Conservation (phyloP, 176 grass and related monocot genomes). For the Pontederia paniculata region DNA sequence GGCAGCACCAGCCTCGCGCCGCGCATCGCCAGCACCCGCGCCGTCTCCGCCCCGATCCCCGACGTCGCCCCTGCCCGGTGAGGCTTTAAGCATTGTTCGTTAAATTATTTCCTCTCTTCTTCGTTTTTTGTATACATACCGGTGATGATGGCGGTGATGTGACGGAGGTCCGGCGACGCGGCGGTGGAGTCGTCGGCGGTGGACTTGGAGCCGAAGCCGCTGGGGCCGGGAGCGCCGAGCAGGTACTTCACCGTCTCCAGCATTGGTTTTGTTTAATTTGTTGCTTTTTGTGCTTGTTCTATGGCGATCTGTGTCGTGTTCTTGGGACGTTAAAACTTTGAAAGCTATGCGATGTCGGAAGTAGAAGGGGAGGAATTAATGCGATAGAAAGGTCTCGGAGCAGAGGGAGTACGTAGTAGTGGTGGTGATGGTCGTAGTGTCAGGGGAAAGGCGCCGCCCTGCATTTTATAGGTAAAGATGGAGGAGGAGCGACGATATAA, state of each 20-base stretch:
- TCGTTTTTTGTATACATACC: conserved; percentile 14
- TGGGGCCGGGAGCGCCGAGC: conserved; percentile 39
- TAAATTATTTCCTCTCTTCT: background rate
- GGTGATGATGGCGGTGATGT: conserved; percentile 56
- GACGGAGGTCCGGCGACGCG: conserved; percentile 17
- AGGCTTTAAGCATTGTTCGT: too few species aligned
- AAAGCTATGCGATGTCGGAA: too few species aligned
- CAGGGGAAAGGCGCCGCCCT: too few species aligned
- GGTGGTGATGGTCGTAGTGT: too few species aligned
- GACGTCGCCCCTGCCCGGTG: conserved; percentile 42
- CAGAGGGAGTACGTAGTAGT: too few species aligned
- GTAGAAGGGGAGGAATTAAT: too few species aligned
- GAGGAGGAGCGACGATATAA: too few species aligned
- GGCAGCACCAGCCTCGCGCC: conserved; percentile 55
- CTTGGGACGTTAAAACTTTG: too few species aligned
- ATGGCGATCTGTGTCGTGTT: background rate
- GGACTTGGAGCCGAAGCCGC: conserved; percentile 61
- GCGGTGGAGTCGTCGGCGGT: conserved; percentile 55
- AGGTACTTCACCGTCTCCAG: conserved; percentile 45
- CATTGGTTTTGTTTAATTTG: conserved; percentile 17
- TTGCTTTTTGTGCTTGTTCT: background rate
- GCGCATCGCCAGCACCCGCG: conserved; percentile 65
- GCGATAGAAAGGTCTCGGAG: too few species aligned
- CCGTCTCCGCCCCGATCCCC: conserved; percentile 74
- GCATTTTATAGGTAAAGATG: too few species aligned